A percentile compares a stretch with the other conserved stretches of the same genome.
Evolutionary conservation across 2,329 filamentous ascomycete species (phyloP).

Genomic region (Emergomyces orientalis): DNA sequence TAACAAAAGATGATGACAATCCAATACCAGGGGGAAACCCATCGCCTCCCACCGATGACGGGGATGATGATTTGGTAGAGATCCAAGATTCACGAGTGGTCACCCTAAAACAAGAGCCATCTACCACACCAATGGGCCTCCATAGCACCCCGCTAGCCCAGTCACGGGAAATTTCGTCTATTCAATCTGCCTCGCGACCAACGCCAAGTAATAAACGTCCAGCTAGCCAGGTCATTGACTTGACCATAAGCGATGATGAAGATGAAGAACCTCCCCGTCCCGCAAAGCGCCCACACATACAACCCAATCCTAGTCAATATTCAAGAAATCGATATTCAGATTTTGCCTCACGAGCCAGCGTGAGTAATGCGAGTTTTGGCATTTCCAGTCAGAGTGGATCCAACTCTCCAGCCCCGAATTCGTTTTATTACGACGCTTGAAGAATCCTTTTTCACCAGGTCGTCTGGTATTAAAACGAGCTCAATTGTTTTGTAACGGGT

Average conservation of each 20-base stretch:
- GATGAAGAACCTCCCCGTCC: constrained; percentile 38
- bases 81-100: constrained; percentile 33
- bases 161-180: constrained; percentile 32
- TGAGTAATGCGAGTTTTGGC: constrained; percentile 18
- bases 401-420: constrained; percentile 11
- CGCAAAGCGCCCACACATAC: constrained; percentile 24
- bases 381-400: constrained; percentile 16
- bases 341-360: constrained; percentile 17
- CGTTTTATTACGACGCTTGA: constrained; percentile 15
- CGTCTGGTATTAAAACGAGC: neutral
- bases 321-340: constrained; percentile 11
- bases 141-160: constrained; percentile 27
- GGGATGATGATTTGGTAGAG: constrained; percentile 45
- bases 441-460: neutral
- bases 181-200: constrained; percentile 27
- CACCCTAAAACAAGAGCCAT: constrained; percentile 32
- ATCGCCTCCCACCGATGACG: constrained; percentile 35
- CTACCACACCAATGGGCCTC: constrained; percentile 20
- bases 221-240: constrained; percentile 43
- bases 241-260: constrained; percentile 45
- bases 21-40: constrained; percentile 31
- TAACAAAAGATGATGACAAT: constrained; percentile 36
- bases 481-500: too few relatives aligned
- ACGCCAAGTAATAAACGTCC: constrained; percentile 37
- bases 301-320: constrained; percentile 12